These are phyloP conservation scores for Angophora floribunda DNA, from an alignment of 345 rosid genomes.

Conservation along the genomic window DNA sequence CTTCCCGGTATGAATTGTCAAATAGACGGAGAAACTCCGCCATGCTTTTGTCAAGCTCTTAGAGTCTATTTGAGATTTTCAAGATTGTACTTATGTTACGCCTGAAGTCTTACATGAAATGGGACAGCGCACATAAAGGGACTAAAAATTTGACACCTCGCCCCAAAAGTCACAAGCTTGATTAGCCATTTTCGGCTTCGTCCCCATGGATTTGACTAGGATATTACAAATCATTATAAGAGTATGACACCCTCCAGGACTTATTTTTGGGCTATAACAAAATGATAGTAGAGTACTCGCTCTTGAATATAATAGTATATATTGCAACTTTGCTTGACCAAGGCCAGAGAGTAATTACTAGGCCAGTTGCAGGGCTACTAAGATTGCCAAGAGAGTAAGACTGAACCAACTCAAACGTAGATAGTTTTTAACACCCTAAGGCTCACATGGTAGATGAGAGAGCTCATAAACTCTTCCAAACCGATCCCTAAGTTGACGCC, in stretches of 20 bases:
- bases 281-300: not conserved
- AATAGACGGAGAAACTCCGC: not conserved
- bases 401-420: not conserved
- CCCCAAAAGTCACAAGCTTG: not conserved
- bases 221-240: too few species aligned
- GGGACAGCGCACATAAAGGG: not conserved
- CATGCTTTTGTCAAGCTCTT: too few species aligned
- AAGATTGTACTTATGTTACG: not conserved
- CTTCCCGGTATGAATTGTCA: not conserved
- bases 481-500: not conserved
- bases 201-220: not conserved
- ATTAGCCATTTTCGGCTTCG: not conserved
- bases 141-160: not conserved
- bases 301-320: not conserved
- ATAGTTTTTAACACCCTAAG: not conserved
- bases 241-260: not conserved
- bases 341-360: not conserved
- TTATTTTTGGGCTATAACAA: not conserved
- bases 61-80: too few species aligned
- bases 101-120: not conserved
- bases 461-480: not conserved
- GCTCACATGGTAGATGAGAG: not conserved
- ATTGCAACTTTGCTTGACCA: not conserved
- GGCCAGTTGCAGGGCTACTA: not conserved
- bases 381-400: not conserved